A percentile compares a stretch with the other conserved stretches of the same genome.
These are phyloP conservation scores for Pulveroboletus frians DNA, from an alignment of 768 basidiomycete species.

Conservation along the genomic window DNA sequence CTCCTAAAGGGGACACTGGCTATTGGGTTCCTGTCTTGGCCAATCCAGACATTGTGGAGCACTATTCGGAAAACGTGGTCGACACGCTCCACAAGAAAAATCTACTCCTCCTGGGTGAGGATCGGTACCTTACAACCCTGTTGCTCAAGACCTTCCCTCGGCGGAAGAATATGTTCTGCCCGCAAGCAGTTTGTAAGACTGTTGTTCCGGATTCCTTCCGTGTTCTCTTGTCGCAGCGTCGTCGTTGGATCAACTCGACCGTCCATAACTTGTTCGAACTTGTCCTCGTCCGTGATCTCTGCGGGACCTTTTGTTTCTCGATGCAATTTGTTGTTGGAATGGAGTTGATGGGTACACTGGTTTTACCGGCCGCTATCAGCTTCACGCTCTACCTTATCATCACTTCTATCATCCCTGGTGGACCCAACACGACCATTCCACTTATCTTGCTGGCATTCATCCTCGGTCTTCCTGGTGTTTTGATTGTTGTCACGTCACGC, in stretches of 20 bases:
- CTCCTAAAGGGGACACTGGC: slow-evolving; percentile 91
- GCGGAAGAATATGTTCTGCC: slow-evolving; percentile 98
- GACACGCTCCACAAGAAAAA: slow-evolving; percentile 99
- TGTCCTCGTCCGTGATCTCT: slow-evolving; percentile 92
- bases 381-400: slow-evolving; percentile 96
- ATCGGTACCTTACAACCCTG: slow-evolving; percentile 97
- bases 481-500: slow-evolving; percentile 94
- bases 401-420: slow-evolving; percentile 76
- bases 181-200: slow-evolving; percentile 98
- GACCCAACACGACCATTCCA: slow-evolving; percentile 77
- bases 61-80: slow-evolving; percentile 99
- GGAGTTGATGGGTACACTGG: slow-evolving; percentile 95
- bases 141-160: slow-evolving; percentile 99
- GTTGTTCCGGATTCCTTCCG: slow-evolving; percentile 96
- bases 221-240: slow-evolving; percentile 89
- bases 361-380: slow-evolving; percentile 93
- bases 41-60: slow-evolving; percentile 97
- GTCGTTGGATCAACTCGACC: slow-evolving; percentile 99
- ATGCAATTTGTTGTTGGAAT: slow-evolving; percentile 99
- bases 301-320: slow-evolving; percentile 99
- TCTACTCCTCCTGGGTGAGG: slow-evolving; percentile 91
- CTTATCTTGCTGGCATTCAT: slow-evolving; percentile 91
- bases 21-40: slow-evolving; percentile 99
- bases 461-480: slow-evolving; percentile 89
- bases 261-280: slow-evolving; percentile 97